Base-by-base conservation (phyloP, 768 basidiomycete genomes). In the Tulasnella calospora region DNA sequence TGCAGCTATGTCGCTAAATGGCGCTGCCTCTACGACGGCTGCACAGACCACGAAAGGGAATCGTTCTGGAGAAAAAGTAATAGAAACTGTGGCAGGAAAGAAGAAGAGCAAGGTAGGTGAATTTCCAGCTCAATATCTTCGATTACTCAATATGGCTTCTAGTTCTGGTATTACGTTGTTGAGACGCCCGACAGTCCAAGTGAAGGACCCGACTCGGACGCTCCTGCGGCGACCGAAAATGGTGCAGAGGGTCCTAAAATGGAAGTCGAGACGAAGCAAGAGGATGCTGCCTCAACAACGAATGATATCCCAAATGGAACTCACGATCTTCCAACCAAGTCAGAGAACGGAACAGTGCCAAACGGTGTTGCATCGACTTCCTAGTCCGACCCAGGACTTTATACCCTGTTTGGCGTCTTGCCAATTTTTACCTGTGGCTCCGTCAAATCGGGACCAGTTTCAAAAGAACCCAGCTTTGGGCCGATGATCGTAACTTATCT, bases 71-170 rank as follows among this genome's bases (percentile, higher is more conserved):
- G 93, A 95, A 82, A 86, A 90, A 61, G 91, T 91, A n/a, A 80
- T 93, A 82, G 93, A 93, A 78, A 88, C 91, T 79, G 87, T 93
- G 33, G 90, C 89, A 44, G 93, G 93, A 79, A 93, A 91, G 86
- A 94, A 93, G 86, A 90, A 88, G 83, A 94, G 94, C 82, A 94
- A 92, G 82, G 94, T 91, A 83, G 94, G 94, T 93, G 91, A 72
- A 71, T 12, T 23, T 44, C 70, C 35, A 57, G 21, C 47, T 23
- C 33, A 3, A 9, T 27, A 57, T 44, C 36, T 51, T 21, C 41
- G 51, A 21, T 61, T 1, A 92, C 67, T 69, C 9, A 27, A 69
- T 2, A 51, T 38, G n/a, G 35, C 27, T 36, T 72, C 10, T n/a
- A 76, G 79, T 80, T 80, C 73, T 80, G 79, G 79, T 80, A 80